Evolutionary conservation across 106 monocot species (phyloP).

Genomic region (Apostasia ramifera): DNA sequence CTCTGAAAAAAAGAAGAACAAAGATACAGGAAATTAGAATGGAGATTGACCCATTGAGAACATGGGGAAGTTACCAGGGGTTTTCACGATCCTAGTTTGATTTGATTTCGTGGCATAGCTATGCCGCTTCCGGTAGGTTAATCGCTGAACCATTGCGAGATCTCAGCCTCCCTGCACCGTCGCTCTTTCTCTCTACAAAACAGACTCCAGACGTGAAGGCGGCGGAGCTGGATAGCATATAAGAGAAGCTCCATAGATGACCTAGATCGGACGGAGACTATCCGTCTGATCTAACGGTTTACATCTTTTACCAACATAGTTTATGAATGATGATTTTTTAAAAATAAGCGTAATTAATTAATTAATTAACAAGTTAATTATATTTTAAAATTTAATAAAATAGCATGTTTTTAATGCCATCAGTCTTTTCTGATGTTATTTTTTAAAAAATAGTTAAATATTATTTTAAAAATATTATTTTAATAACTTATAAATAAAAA

Average conservation of each 20-base stretch:
- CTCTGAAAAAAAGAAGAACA: not conserved
- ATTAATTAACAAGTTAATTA: too few relatives aligned
- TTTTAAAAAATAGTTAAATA: too few relatives aligned
- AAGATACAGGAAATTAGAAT: not conserved
- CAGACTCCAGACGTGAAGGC: not conserved
- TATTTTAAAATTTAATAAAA: too few relatives aligned
- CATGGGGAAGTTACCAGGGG: slow-evolving; percentile 39
- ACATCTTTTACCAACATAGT: too few relatives aligned
- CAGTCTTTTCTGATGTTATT: too few relatives aligned
- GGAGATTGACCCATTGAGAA: not conserved
- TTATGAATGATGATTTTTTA: too few relatives aligned
- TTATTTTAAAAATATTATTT: too few relatives aligned
- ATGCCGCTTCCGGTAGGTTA: slow-evolving; percentile 80
- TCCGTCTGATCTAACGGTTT: not conserved
- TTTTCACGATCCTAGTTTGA: slow-evolving; percentile 81
- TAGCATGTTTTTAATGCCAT: too few relatives aligned
- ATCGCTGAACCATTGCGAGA: slow-evolving; percentile 74
- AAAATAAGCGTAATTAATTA: too few relatives aligned
- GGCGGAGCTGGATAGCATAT: not conserved
- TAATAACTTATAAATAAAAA: too few relatives aligned
- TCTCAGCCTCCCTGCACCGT: not conserved
- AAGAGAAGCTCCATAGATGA: not conserved
- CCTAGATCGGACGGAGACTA: not conserved
- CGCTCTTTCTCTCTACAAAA: not conserved
- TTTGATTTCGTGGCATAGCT: slow-evolving; percentile 97